Conservation (phyloP, 495 filamentous ascomycete species). For the Lophiostoma macrostomum region DNA sequence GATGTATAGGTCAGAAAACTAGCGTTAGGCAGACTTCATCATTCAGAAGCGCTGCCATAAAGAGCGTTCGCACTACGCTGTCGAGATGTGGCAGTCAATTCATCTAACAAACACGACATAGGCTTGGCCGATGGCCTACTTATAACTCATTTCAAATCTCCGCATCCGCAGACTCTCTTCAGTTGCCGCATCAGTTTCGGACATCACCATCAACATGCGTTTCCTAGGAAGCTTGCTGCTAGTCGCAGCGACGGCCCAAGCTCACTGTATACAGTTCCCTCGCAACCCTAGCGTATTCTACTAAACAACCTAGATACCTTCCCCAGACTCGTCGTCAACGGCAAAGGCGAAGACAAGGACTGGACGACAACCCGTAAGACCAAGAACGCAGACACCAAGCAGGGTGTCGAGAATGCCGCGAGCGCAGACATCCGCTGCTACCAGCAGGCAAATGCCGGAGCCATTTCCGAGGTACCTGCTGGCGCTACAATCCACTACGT, state of each 20-base stretch:
- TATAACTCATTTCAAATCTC: too few species aligned
- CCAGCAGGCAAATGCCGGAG: constrained; percentile 10
- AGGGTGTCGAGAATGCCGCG: constrained; percentile 32
- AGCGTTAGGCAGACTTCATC: neutral
- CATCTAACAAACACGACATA: neutral
- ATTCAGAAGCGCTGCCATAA: too few species aligned
- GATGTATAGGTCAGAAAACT: neutral
- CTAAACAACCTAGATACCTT: constrained; percentile 23
- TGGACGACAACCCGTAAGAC: constrained; percentile 28
- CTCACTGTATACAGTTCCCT: constrained; percentile 21
- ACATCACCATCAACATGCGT: constrained; percentile 22
- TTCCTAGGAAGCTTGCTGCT: constrained; percentile 16
- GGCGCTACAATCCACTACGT: constrained; percentile 28
- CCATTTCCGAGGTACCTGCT: constrained; percentile 20
- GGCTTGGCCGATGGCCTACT: too few species aligned
- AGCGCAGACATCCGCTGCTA: constrained; percentile 30
- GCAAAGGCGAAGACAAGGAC: constrained; percentile 23
- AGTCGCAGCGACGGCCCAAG: constrained; percentile 14
- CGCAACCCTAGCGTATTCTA: neutral
- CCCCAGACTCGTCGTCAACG: constrained; percentile 26
- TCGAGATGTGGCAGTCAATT: neutral
- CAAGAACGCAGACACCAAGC: constrained; percentile 28
- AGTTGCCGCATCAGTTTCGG: neutral
- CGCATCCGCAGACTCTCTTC: neutral
- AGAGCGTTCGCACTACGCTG: neutral